These are phyloP conservation scores for Endoconidiophora polonica DNA, from an alignment of 2,329 filamentous ascomycete genomes.

Conservation along the genomic window DNA sequence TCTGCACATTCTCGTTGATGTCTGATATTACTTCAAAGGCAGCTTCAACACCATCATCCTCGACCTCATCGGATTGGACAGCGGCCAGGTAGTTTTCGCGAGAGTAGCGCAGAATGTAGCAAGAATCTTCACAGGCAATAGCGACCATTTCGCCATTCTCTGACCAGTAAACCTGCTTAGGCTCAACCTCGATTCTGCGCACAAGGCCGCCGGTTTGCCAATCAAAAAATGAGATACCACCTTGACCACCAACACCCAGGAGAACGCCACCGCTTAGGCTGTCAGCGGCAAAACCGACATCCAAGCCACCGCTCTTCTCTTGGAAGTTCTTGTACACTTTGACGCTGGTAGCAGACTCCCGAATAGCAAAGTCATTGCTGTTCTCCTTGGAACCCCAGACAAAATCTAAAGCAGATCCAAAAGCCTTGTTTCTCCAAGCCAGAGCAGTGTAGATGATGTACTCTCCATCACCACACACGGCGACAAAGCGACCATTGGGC, in stretches of 20 bases:
- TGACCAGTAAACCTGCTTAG: slow-evolving; percentile 79
- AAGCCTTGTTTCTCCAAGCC: slow-evolving; percentile 93
- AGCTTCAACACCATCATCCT: slow-evolving; percentile 82
- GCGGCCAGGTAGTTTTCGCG: slow-evolving; percentile 76
- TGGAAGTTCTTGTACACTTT: slow-evolving; percentile 98
- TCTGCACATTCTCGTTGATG: slow-evolving; percentile 81
- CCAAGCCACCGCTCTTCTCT: slow-evolving; percentile 72
- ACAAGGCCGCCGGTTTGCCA: slow-evolving; percentile 84
- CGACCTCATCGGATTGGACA: slow-evolving; percentile 63
- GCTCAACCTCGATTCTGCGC: slow-evolving; percentile 72
- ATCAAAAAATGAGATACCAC: slow-evolving; percentile 89
- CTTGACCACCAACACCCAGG: slow-evolving; percentile 86
- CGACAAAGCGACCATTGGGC: slow-evolving; percentile 80
- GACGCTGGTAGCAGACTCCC: slow-evolving; percentile 83
- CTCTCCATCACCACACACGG: slow-evolving; percentile 79
- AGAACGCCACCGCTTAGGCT: slow-evolving; percentile 77
- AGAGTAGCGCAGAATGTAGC: slow-evolving; percentile 85
- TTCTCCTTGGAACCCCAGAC: slow-evolving; percentile 95
- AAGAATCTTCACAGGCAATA: slow-evolving; percentile 85
- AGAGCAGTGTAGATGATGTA: slow-evolving; percentile 98
- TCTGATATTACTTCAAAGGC: slow-evolving; percentile 95
- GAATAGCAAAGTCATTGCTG: slow-evolving; percentile 95
- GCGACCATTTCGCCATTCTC: slow-evolving; percentile 87
- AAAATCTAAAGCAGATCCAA: slow-evolving; percentile 89
- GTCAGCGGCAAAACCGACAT: slow-evolving; percentile 90